Evolutionary conservation across 2,329 filamentous ascomycete species (phyloP).

Genomic region (Lojkania enalia): DNA sequence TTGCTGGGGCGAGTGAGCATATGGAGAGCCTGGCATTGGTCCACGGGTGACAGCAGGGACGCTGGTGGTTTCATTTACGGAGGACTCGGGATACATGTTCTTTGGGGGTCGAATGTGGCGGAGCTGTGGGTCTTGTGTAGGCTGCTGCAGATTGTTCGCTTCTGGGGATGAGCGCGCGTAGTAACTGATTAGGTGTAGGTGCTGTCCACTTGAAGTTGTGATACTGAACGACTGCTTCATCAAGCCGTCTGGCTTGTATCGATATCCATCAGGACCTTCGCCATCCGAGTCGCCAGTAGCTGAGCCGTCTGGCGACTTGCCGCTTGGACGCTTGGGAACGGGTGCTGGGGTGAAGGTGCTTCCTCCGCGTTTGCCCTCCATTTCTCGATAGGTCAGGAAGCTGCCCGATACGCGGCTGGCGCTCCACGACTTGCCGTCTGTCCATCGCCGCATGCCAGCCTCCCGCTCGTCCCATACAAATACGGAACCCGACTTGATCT

Average conservation of each 20-base stretch:
- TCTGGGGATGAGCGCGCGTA: conserved; percentile 80
- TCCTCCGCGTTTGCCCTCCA: conserved; percentile 96
- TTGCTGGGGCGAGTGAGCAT: conserved; percentile 54
- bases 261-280: conserved; percentile 55
- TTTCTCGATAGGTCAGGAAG: conserved; percentile 95
- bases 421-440: conserved; percentile 98
- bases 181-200: conserved; percentile 97
- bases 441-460: conserved; percentile 98
- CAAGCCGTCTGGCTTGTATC: conserved; percentile 80
- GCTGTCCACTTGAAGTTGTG: conserved; percentile 85
- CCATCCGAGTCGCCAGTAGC: conserved; percentile 82
- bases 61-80: conserved; percentile 80
- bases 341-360: conserved; percentile 62
- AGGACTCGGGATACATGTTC: conserved; percentile 97
- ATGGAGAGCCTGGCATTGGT: conserved; percentile 64
- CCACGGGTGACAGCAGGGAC: conserved; percentile 79
- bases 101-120: conserved; percentile 84
- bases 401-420: conserved; percentile 96
- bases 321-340: conserved; percentile 49
- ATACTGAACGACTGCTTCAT: conserved; percentile 99
- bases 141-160: conserved; percentile 74
- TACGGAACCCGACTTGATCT: conserved; percentile 93
- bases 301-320: conserved; percentile 80
- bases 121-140: conserved; percentile 76
- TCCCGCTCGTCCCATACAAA: conserved; percentile 99